A percentile compares a stretch with the other conserved stretches of the same genome.
phyloP scores from a whole-genome alignment of 495 filamentous ascomycete genomes.

The Aspergillus avenaceus region DNA sequence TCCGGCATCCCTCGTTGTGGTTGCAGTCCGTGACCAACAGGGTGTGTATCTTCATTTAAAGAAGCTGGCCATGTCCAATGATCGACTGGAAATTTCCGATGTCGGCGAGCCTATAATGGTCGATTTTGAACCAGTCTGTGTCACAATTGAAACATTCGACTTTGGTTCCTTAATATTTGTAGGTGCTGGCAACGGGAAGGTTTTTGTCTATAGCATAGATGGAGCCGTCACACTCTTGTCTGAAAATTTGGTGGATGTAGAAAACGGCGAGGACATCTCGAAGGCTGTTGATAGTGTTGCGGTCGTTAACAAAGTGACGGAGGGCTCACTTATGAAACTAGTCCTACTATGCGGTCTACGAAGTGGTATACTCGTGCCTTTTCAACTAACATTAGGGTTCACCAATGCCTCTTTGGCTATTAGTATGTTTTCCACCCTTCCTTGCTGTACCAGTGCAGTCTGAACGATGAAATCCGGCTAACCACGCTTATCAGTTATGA shows the following conservation, averaged over 20 bases:
- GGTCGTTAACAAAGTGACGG: constrained; percentile 12
- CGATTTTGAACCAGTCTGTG: constrained; percentile 32
- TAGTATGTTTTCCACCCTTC: constrained; percentile 19
- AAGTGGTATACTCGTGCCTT: constrained; percentile 38
- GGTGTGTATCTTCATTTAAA: constrained; percentile 21
- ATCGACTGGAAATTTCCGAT: constrained; percentile 12
- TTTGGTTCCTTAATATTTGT: constrained; percentile 28
- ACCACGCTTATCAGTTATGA: constrained; percentile 19
- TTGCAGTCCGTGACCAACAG: constrained; percentile 20
- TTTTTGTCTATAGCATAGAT: constrained; percentile 27
- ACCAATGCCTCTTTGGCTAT: constrained; percentile 16
- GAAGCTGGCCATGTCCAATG: constrained; percentile 9
- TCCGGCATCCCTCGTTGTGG: constrained; percentile 20
- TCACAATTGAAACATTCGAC: constrained; percentile 27
- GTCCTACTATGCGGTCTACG: constrained; percentile 40
- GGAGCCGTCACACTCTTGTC: constrained; percentile 14
- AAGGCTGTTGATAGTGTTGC: constrained; percentile 39
- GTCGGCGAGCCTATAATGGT: constrained; percentile 16
- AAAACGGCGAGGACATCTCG: constrained; percentile 24
- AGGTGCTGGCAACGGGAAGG: constrained; percentile 32
- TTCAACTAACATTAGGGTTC: constrained; percentile 20
- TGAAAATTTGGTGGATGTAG: constrained; percentile 14
- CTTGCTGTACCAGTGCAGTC: no score
- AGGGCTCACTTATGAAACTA: constrained; percentile 8
- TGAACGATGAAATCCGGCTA: neutral